Conservation (phyloP, 345 rosid genomes). For the Laguncularia racemosa region DNA sequence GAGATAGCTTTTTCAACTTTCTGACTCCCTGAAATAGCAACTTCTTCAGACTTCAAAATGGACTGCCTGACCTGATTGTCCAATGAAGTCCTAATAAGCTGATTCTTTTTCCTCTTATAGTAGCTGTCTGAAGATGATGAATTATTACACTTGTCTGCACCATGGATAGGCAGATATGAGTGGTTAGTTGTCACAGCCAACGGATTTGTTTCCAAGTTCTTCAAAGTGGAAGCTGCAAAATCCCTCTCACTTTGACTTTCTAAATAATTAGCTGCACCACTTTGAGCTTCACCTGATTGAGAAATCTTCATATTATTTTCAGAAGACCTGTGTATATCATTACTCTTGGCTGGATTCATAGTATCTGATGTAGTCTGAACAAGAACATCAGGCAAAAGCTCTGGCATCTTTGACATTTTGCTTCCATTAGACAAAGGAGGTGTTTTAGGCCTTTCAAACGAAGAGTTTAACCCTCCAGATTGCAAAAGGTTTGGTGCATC, state of each 20-base stretch:
- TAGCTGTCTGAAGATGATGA: slow-evolving; percentile 48
- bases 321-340: slow-evolving; percentile 25
- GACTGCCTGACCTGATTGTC: slow-evolving; percentile 31
- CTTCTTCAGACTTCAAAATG: slow-evolving; percentile 21
- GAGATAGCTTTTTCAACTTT: slow-evolving; percentile 28
- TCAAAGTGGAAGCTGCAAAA: slow-evolving; percentile 29
- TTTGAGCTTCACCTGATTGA: slow-evolving; percentile 28
- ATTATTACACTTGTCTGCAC: slow-evolving; percentile 25
- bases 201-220: slow-evolving; percentile 65
- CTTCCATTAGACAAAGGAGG: slow-evolving; percentile 36
- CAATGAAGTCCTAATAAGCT: slow-evolving; percentile 64
- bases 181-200: slow-evolving; percentile 64
- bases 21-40: slow-evolving; percentile 26
- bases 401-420: slow-evolving; percentile 33
- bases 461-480: slow-evolving; percentile 27
- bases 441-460: slow-evolving; percentile 47
- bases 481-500: slow-evolving; percentile 22
- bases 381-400: slow-evolving; percentile 25
- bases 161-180: slow-evolving; percentile 15
- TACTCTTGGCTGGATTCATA: slow-evolving; percentile 29
- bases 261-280: slow-evolving; percentile 24
- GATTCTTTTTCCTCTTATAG: slow-evolving; percentile 76
- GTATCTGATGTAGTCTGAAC: slow-evolving; percentile 34
- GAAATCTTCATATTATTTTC: slow-evolving; percentile 30
- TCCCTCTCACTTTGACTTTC: slow-evolving; percentile 30